Base-by-base conservation (phyloP, 257 asterid genomes). In the Solanum pennellii region DNA sequence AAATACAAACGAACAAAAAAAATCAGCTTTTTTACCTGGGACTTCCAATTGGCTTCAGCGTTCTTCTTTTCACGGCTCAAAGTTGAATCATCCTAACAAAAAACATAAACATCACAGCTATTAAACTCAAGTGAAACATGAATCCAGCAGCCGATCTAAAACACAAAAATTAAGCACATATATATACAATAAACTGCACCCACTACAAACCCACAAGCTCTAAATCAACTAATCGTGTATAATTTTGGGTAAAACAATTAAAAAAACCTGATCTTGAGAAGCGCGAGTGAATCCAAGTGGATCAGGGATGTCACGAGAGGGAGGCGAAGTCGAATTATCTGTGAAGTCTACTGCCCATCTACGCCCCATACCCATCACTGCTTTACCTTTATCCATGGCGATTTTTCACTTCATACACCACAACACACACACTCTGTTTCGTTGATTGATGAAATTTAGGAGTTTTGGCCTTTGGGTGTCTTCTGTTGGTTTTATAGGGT, bases 311-410 rank as follows among this genome's bases (percentile, higher is more conserved):
- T 94, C 99, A 8, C 99, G 95, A 66, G 97, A 91, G 3, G 98
- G 94, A 88, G 93, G 93, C 74, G 98, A 92, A 21, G 94, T 80
- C 3, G 99, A 96, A 84, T 90, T 92, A 89, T 96, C 98, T 52
- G 97, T 89, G 89, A 95, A 94, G 21, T 94, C 98, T 1, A 95
- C 94, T 59, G 98, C 99, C 98, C 99, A 96, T 90, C 95, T 92
- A 49, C 97, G 96, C 65, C 98, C 98, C 87, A 96, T 86, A 41
- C 94, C 94, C 94, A 93, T 91, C 14, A 94, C 93, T 68, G 94
- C 91, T 93, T 95, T 94, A 66, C 98, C 99, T 91, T 96, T 96
- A 20, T 95, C 96, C 98, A 95, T 95, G 18, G 13, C 23, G 29
- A 27, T 21, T 72, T 56, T 68, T n/a, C 56, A 68, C 27, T 45